Evolutionary conservation across 208 protist species (phyloP), one percentile per base, ranked within the genome.

Genomic region (Acanthamoeba polyphaga): DNA sequence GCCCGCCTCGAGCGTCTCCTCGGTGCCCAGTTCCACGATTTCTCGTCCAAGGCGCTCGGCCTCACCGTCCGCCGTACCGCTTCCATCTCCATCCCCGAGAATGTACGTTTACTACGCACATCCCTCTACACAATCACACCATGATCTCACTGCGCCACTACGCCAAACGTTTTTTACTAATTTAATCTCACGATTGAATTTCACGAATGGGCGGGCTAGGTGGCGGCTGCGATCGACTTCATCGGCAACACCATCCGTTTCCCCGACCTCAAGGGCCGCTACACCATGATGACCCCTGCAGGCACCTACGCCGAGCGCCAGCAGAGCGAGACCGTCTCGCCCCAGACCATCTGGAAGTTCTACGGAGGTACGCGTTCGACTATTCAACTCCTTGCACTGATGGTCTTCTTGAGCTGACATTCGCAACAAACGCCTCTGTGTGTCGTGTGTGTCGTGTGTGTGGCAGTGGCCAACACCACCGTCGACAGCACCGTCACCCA

Each of bases 191-290:
- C n/a, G n/a, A n/a, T n/a, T n/a, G n/a, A n/a, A n/a, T n/a, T n/a
- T n/a, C n/a, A n/a, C n/a, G n/a, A n/a, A n/a, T n/a, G n/a, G n/a
- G n/a, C n/a, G n/a, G n/a, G 17, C 53, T 43, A 90, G 82, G 82
- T 90, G n/a, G 82, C 82, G 13, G 82, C 49, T n/a, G 58, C 49
- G 55, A 68, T 90, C 29, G 82, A 90, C 22, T 90, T 90, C 34
- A n/a, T 90, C 13, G 32, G 82, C 82, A 90, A 90, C 82, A 90
- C 82, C 55, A 90, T 90, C 55, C 58, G 32, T n/a, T 90, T 90
- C 82, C 82, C 82, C 82, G 34, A 24, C 82, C 64, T 60, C 82
- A 32, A 90, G 58, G 58, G 4, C 15, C 64, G 49, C 29, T 70
- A 29, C 82, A 6, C 49, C 55, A 90, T 90, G 82, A 70, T 68